Evolutionary conservation across 2,329 filamentous ascomycete species (phyloP), one percentile per base, ranked within the genome.

Genomic region (Colletotrichum higginsianum): DNA sequence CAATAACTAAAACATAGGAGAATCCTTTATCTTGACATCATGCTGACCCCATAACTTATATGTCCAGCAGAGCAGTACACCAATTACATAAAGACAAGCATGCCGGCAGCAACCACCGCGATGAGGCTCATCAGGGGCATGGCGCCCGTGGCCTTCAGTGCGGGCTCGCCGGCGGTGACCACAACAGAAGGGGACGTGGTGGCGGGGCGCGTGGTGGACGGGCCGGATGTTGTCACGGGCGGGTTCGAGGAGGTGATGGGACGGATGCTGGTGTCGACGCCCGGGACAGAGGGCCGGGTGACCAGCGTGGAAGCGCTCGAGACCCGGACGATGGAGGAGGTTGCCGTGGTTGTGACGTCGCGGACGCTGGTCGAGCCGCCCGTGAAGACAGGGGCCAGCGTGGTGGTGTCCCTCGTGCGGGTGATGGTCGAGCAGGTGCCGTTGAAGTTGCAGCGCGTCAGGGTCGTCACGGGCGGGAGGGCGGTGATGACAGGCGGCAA

Each of bases 61-160:
- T 4, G 16, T 35, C 2, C 38, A 11, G 12, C 18, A 9, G 8
- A 11, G 35, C 35, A 38, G 11, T 1, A 38, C 9, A 38, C 30
- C 9, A 16, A 2, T 60, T 64, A 73, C 50, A 73, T 30, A 16
- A 61, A 35, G 16, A 66, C 47, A 40, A 13, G 46, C 38, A 71
- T 42, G 8, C 67, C 71, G 30, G 64, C 23, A 8, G 50, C 60
- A 40, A 73, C 47, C 26, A 47, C 67, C 9, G 58, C 71, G 13
- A 73, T 44, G 5, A 55, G 26, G 16, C 44, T 42, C 40, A 71
- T 40, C 16, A 71, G 6, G 13, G 71, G 57, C 16, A 71, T 9
- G 21, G 53, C 57, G 18, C 30, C 26, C 44, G 49, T n/a, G 4
- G 57, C 46, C 23, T 52, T 61, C n/a, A 70, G 50, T 11, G 52